Evolutionary conservation across 202 grass and related monocot genomes (phyloP).

Genomic region (Sporobolus alterniflorus): DNA sequence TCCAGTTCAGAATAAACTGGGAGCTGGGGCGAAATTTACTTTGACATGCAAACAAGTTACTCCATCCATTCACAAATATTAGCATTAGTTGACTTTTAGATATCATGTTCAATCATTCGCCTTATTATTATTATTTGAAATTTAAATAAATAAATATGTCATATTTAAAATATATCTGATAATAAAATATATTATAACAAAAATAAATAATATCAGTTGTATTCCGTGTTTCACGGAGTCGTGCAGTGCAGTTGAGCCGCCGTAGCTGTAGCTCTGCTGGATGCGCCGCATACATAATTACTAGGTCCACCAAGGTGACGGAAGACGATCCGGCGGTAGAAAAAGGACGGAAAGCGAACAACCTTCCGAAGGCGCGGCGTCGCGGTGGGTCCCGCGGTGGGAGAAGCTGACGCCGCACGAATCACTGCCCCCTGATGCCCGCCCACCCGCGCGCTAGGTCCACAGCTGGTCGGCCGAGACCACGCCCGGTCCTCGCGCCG

Average conservation of each 20-base stretch:
- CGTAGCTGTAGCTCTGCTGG: background rate
- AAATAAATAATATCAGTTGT: background rate
- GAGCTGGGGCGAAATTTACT: too few relatives aligned
- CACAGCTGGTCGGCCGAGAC: conserved; percentile 60
- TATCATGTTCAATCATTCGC: too few relatives aligned
- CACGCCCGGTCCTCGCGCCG: conserved; percentile 41
- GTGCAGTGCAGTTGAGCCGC: background rate
- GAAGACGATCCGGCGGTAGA: background rate
- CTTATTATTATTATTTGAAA: too few relatives aligned
- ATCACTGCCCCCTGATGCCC: conserved; percentile 64
- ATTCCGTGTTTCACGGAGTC: background rate
- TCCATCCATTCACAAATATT: too few relatives aligned
- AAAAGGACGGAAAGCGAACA: conserved; percentile 37
- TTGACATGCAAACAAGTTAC: too few relatives aligned
- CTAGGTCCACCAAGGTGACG: conserved; percentile 6
- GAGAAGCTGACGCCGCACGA: conserved; percentile 50
- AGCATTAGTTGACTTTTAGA: too few relatives aligned
- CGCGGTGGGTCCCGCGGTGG: conserved; percentile 37
- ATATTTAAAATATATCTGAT: too few relatives aligned
- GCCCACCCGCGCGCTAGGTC: conserved; percentile 38
- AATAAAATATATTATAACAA: too few relatives aligned
- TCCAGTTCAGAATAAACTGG: too few relatives aligned
- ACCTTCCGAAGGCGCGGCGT: conserved; percentile 10
- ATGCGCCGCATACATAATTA: background rate
- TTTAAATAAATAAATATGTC: too few relatives aligned